Conservation (phyloP, 2,329 filamentous ascomycete species). For the Nigrospora sphaerica region DNA sequence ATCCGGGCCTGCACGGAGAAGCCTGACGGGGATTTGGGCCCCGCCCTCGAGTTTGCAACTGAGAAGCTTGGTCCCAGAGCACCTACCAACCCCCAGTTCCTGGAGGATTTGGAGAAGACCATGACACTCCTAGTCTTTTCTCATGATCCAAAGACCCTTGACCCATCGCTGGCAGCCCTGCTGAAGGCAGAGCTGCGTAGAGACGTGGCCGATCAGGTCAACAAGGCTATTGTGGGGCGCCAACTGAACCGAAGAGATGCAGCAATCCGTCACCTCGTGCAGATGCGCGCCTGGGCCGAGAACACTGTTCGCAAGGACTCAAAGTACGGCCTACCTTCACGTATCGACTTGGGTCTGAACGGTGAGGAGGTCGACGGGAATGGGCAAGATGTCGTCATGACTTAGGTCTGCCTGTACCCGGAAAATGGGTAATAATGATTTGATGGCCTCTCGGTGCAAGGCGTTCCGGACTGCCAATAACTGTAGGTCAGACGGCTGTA, state of each 20-base stretch:
- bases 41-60: conserved; percentile 81
- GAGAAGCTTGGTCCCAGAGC: conserved; percentile 82
- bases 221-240: conserved; percentile 74
- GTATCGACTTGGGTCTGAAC: conserved; percentile 31
- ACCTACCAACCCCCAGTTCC: conserved; percentile 70
- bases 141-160: conserved; percentile 58
- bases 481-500: too few species aligned
- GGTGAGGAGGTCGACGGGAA: conserved; percentile 12
- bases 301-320: conserved; percentile 39
- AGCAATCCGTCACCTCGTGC: conserved; percentile 73
- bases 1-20: conserved; percentile 69
- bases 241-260: conserved; percentile 71
- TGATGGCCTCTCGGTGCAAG: too few species aligned
- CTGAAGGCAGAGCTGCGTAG: conserved; percentile 73
- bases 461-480: too few species aligned
- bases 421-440: too few species aligned
- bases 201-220: conserved; percentile 81
- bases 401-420: conserved; percentile 19
- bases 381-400: conserved; percentile 45
- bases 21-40: conserved; percentile 63
- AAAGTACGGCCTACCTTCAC: conserved; percentile 30
- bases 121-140: conserved; percentile 90
- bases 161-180: conserved; percentile 67
- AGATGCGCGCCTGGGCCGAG: conserved; percentile 82
- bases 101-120: conserved; percentile 82